Evolutionary conservation across 1,284 basidiomycete species (phyloP), one percentile per base, ranked within the genome.

Genomic region (Pterulicium gracile): DNA sequence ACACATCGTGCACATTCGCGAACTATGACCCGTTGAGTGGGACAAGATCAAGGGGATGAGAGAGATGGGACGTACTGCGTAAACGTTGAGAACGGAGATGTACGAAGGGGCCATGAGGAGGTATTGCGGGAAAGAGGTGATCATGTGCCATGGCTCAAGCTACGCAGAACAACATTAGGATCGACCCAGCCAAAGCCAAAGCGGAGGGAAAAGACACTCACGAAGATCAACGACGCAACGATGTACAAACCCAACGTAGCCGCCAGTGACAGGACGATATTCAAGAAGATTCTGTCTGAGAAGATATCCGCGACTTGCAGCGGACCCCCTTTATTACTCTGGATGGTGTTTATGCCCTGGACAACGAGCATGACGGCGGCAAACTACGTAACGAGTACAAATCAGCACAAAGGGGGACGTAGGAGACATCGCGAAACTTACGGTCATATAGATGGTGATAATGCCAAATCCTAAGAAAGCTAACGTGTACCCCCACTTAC

Each of bases 61-160:
- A 27, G 43, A 12, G 14, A 49, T 27, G 14, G 23, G 12, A 73
- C 81, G 54, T 58, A 88, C 82, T 23, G 85, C 88, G 55, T 88
- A 90, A 46, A 90, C 86, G 59, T 95, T 95, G 49, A 95, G 72
- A 13, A 96, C 86, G 47, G 85, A 78, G 60, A 94, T 93, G 57
- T 94, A 97, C 0, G 90, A 91, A 3, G 95, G 94, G 0, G 89
- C 86, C 69, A 95, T 79, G 46, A 98, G 71, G 18, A 94, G 67
- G 59, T 97, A 98, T 61, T 97, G 94, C 13, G 93, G 36, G 65
- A 96, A 95, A n/a, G 85, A 89, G 0, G 94, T 96, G 58, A 96
- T 73, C 84, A 88, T 83, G 58, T 95, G 92, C 81, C 88, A 88
- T 2, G 90, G 91, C 57, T 94, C 87, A 55, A 89, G 81, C 83